Percentiles rank a stretch among this genome's conserved stretches.
phyloP scores from a whole-genome alignment of 2,329 filamentous ascomycete genomes.

The Cercospora sp. region DNA sequence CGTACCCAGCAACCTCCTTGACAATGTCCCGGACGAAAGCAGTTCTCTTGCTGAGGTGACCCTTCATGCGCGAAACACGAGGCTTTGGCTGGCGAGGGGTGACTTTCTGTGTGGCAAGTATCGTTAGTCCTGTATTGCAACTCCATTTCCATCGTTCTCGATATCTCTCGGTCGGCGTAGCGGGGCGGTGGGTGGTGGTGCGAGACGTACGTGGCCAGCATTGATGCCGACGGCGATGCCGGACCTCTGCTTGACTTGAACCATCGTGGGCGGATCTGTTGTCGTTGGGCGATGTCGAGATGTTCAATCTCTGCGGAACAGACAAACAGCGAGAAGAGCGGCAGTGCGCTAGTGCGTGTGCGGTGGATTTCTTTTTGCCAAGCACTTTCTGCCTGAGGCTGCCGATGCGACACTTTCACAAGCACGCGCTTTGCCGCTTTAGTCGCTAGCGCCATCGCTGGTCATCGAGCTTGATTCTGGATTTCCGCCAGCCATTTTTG shows the following conservation, averaged over 20 bases:
- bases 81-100: conserved; percentile 52
- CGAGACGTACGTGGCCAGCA: conserved; percentile 63
- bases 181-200: conserved; percentile 3
- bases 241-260: conserved; percentile 56
- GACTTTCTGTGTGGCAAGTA: conserved; percentile 46
- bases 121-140: conserved; percentile 27
- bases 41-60: conserved; percentile 93
- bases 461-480: conserved; percentile 14
- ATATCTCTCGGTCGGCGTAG: conserved; percentile 11
- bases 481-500: conserved; percentile 4
- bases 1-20: conserved; percentile 95
- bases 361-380: conserved; percentile 10
- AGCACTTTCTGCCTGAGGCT: neutral
- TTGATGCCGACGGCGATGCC: conserved; percentile 63
- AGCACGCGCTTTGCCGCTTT: neutral
- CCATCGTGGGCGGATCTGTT: conserved; percentile 45
- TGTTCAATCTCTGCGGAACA: conserved; percentile 23
- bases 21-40: conserved; percentile 96
- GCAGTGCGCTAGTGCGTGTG: conserved; percentile 5
- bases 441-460: neutral
- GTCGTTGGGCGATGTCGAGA: conserved; percentile 30
- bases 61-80: conserved; percentile 72
- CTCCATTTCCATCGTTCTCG: conserved; percentile 10
- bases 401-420: neutral
- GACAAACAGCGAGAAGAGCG: neutral